Percentiles rank a stretch among this genome's conserved stretches.
Evolutionary conservation across 2,329 filamentous ascomycete species (phyloP).

Genomic region (Exophiala bonariae): DNA sequence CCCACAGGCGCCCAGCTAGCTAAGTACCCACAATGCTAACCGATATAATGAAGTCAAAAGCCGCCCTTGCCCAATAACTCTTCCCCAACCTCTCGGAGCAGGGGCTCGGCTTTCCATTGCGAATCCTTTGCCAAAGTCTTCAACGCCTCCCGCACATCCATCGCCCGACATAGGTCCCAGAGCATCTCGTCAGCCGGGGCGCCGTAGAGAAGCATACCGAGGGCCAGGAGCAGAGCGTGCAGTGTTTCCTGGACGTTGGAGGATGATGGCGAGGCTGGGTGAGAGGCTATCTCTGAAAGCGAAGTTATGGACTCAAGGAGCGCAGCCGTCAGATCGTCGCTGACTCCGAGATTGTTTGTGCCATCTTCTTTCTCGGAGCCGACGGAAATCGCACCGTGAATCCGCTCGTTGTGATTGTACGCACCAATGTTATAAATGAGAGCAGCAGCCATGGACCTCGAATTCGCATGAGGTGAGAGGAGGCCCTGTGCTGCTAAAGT

Average conservation of each 20-base stretch:
- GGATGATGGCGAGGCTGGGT: not conserved
- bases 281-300: not conserved
- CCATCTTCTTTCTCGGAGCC: constrained; percentile 65
- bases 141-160: constrained; percentile 72
- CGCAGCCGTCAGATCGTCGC: constrained; percentile 71
- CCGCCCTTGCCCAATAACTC: constrained; percentile 44
- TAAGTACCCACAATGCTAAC: too few relatives aligned
- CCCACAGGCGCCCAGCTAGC: too few relatives aligned
- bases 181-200: constrained; percentile 67
- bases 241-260: constrained; percentile 59
- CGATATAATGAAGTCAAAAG: too few relatives aligned
- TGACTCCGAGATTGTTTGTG: constrained; percentile 6
- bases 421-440: constrained; percentile 80
- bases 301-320: constrained; percentile 54
- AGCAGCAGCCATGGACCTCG: constrained; percentile 78
- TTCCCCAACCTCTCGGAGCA: constrained; percentile 54
- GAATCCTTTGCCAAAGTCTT: constrained; percentile 42
- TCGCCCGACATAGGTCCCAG: constrained; percentile 72
- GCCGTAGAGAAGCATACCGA: constrained; percentile 75
- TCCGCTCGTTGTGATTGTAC: constrained; percentile 66
- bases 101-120: constrained; percentile 56
- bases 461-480: constrained; percentile 72
- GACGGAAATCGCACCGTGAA: constrained; percentile 40
- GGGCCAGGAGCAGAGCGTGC: constrained; percentile 71
- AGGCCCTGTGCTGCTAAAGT: constrained; percentile 74